A percentile compares a stretch with the other conserved stretches of the same genome.
Evolutionary conservation across 768 basidiomycete species (phyloP).

Genomic region (Hortiboletus campestris): DNA sequence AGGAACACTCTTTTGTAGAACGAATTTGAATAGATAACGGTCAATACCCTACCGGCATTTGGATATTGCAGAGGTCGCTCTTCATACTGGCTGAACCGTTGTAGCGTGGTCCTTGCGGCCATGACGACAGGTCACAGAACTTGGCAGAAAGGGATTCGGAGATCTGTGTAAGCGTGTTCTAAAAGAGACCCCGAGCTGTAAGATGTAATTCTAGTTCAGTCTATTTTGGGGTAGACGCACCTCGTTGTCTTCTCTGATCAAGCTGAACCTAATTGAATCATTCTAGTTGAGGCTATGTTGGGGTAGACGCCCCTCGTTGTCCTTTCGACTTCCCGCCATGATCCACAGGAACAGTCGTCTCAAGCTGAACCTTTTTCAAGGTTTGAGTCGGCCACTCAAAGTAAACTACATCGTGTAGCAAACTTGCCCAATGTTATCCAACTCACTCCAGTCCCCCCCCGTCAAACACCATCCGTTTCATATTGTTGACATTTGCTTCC

Average conservation of each 20-base stretch:
- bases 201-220: conserved; percentile 11
- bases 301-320: too few species aligned
- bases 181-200: conserved; percentile 14
- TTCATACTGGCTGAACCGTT: background rate
- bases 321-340: too few species aligned
- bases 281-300: too few species aligned
- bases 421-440: conserved; percentile 9
- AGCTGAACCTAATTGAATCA: too few species aligned
- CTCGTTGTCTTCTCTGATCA: conserved; percentile 31
- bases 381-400: conserved; percentile 2
- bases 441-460: conserved; percentile 8
- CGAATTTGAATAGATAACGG: conserved; percentile 27
- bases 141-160: conserved; percentile 4
- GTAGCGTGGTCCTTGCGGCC: conserved; percentile 7
- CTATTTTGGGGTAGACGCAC: conserved; percentile 22
- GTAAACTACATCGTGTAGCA: conserved; percentile 24
- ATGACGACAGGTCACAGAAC: conserved; percentile 30
- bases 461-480: conserved; percentile 20
- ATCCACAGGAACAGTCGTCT: too few species aligned
- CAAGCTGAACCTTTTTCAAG: conserved; percentile 22
- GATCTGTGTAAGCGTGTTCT: conserved; percentile 21
- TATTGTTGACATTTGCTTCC: conserved; percentile 22
- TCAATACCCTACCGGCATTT: conserved; percentile 20
- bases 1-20: conserved; percentile 17
- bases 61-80: conserved; percentile 13